These are phyloP conservation scores for Pichia sp. DNA, from an alignment of 1,139 yeast genomes.

Conservation along the genomic window DNA sequence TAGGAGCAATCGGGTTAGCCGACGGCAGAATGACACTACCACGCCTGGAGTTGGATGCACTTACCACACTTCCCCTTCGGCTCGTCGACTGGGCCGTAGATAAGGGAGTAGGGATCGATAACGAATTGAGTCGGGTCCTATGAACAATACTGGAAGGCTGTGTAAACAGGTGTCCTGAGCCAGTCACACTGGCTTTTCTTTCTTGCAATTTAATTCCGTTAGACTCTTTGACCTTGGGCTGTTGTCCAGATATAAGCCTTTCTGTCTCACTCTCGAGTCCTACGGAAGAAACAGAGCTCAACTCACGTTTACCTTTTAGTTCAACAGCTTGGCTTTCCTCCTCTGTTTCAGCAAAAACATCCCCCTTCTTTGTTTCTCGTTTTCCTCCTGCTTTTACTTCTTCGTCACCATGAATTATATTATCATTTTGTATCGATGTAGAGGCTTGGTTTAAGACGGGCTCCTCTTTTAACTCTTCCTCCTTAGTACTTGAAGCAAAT, in stretches of 20 bases:
- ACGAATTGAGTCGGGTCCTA: constrained; percentile 16
- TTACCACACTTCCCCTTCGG: constrained; percentile 10
- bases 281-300: not conserved
- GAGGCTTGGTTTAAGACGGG: not conserved
- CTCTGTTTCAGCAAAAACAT: not conserved
- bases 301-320: no score
- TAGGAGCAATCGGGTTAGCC: not conserved
- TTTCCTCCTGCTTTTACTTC: not conserved
- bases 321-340: not conserved
- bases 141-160: constrained; percentile 6
- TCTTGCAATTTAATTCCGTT: not conserved
- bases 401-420: not conserved
- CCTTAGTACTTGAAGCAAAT: not conserved
- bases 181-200: not conserved
- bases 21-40: constrained; percentile 9
- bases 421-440: not conserved
- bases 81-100: constrained; percentile 2
- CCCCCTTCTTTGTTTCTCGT: not conserved
- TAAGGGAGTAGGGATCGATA: constrained; percentile 15
- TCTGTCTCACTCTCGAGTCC: not conserved
- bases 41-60: constrained; percentile 10
- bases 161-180: constrained; percentile 1
- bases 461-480: not conserved
- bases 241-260: not conserved
- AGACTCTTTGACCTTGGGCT: not conserved